phyloP scores from a whole-genome alignment of 2,329 filamentous ascomycete species.

The Aphanocladium album region DNA sequence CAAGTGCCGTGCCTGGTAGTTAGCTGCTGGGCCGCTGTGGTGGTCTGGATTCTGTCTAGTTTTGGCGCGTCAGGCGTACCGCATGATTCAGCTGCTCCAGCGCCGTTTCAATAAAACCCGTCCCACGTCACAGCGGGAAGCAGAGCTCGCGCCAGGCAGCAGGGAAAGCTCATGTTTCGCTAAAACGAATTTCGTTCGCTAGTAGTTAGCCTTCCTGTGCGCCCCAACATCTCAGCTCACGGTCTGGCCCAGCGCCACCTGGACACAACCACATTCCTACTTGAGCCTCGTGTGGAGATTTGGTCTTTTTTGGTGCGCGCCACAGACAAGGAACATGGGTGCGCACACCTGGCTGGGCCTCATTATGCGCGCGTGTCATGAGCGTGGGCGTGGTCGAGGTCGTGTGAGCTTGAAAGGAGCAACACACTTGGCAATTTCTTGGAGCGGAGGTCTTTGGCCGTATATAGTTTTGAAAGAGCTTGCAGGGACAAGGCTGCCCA shows the following conservation, averaged over 20 bases:
- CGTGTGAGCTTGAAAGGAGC: too few species aligned
- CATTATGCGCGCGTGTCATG: not conserved
- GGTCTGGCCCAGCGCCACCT: not conserved
- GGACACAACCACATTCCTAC: not conserved
- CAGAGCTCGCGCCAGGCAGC: too few species aligned
- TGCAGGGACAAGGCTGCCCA: too few species aligned
- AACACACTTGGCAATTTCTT: not conserved
- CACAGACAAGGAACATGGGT: not conserved
- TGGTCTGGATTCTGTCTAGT: not conserved
- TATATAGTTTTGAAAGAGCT: too few species aligned
- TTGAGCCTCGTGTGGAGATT: constrained; percentile 2
- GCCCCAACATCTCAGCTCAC: not conserved
- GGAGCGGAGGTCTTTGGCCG: too few species aligned
- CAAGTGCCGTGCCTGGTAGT: not conserved
- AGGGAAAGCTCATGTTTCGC: not conserved
- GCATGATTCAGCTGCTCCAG: not conserved
- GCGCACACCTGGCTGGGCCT: not conserved
- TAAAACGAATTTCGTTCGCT: too few species aligned
- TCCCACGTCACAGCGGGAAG: too few species aligned
- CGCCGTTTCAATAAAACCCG: not conserved
- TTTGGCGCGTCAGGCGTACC: not conserved
- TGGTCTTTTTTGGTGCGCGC: not conserved
- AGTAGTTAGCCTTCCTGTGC: too few species aligned
- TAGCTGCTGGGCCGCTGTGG: too few species aligned
- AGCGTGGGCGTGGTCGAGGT: not conserved